Base-by-base conservation (phyloP, 495 filamentous ascomycete genomes). In the Penicillium salamii region DNA sequence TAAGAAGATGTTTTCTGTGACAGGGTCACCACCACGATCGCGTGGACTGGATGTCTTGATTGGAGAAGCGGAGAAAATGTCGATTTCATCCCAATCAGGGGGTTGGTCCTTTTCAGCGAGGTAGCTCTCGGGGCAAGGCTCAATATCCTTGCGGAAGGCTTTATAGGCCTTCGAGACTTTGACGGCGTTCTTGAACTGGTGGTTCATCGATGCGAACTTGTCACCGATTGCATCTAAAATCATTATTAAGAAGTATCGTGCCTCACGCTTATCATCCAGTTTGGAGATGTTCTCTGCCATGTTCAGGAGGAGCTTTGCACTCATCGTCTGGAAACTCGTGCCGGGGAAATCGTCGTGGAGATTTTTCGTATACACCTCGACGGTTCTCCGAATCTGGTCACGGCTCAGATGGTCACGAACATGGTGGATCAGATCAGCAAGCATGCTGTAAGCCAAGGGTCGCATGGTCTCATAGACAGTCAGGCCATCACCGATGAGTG, bases 321-420 rank as follows among this genome's bases (percentile, higher is more conserved):
- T 97, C 95, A 99, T 99, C 0, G 95, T 99, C 66, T 99, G 95
- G 64, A 97, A 99, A 66, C 93, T 97, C 4, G 95, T 97, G 12
- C 95, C 95, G 2, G 95, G 95, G 57, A 96, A 95, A 52, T 88
- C 88, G 63, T 97, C 95, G 55, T 95, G 91, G 18, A 99, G 76
- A 55, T 97, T 97, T 57, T 88, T 90, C 4, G 93, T 96, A 65
- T 97, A 99, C 6, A 97, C 95, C 57, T 95, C 89, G 8, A 99
- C 90, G 0, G 95, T 97, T 55, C 88, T 85, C 41, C 90, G 82
- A 49, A 99, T 99, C 68, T 97, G 95, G 46, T 92, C 85, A 8
- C 85, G 85, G 1, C 76, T 78, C 15, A 99, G 75, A 8, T 82
- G 79, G 41, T 97, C 92, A 29, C 95, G 85, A 15, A 99, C 91